Evolutionary conservation across 148 eudicot species (phyloP).

Genomic region (Camellia sinensis): DNA sequence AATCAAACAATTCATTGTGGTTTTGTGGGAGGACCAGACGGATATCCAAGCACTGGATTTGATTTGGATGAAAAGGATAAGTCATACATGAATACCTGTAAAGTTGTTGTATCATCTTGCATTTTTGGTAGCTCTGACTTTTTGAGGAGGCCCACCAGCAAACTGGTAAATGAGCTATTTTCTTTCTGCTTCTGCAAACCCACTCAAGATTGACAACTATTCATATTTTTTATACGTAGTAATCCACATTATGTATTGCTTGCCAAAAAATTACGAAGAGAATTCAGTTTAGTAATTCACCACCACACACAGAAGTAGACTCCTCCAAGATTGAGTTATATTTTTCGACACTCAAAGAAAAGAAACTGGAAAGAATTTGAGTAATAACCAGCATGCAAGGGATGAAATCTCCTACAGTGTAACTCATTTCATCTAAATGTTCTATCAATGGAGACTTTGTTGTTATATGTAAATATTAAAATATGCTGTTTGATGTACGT

Average conservation of each 20-base stretch:
- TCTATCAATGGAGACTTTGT: not conserved
- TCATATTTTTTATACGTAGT: not conserved
- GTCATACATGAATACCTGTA: constrained; percentile 63
- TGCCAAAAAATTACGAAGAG: not conserved
- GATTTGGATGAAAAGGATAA: constrained; percentile 72
- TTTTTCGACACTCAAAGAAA: not conserved
- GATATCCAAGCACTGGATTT: constrained; percentile 66
- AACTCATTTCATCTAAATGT: not conserved
- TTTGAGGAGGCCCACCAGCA: constrained; percentile 87
- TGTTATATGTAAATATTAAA: not conserved
- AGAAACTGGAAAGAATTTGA: not conserved
- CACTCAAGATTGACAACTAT: not conserved
- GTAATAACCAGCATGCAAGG: not conserved
- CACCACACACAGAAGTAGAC: not conserved
- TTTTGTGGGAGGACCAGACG: constrained; percentile 71
- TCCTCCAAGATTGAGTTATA: not conserved
- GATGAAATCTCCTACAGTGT: not conserved
- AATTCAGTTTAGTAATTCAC: not conserved
- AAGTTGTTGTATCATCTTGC: constrained; percentile 85
- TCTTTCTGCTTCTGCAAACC: constrained; percentile 7
- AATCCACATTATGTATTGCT: not conserved
- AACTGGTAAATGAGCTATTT: constrained; percentile 49
- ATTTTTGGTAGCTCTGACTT: constrained; percentile 97
- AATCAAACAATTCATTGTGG: constrained; percentile 92
- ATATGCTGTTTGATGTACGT: not conserved